Conservation (phyloP, 2,329 filamentous ascomycete genomes). For the Claviceps purpurea region DNA sequence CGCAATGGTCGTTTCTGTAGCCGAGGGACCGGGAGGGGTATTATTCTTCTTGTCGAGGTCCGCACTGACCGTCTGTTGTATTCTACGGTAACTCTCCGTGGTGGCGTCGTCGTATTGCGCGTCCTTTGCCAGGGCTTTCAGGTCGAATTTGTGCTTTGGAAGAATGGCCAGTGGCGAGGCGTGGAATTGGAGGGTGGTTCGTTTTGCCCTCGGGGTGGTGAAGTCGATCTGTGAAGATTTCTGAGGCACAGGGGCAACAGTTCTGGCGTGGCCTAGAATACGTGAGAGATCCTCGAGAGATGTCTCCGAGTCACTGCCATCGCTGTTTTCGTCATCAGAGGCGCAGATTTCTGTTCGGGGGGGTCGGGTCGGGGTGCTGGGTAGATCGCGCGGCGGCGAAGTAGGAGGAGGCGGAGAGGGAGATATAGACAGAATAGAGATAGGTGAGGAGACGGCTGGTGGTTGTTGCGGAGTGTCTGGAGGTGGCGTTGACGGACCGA, state of each 20-base stretch:
- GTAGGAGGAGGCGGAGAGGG: slow-evolving; percentile 13
- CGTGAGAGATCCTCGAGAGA: slow-evolving; percentile 40
- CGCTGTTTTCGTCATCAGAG: slow-evolving; percentile 58
- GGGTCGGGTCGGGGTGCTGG: slow-evolving; percentile 14
- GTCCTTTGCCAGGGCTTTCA: slow-evolving; percentile 48
- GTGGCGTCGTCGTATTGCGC: slow-evolving; percentile 45
- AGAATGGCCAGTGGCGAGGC: slow-evolving; percentile 37
- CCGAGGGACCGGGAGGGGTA: background rate
- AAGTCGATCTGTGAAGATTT: slow-evolving; percentile 12
- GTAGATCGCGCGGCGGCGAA: slow-evolving; percentile 12
- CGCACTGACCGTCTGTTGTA: slow-evolving; percentile 20
- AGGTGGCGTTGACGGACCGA: slow-evolving; percentile 4
- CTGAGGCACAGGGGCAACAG: slow-evolving; percentile 4
- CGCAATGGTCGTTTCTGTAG: slow-evolving; percentile 10
- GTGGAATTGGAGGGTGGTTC: slow-evolving; percentile 25
- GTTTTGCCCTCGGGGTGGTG: slow-evolving; percentile 34
- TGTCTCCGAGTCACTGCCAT: slow-evolving; percentile 39
- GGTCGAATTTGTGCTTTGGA: slow-evolving; percentile 47
- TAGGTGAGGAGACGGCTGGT: background rate
- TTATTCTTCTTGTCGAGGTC: slow-evolving; percentile 5
- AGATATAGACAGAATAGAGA: slow-evolving; percentile 10
- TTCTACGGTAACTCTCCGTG: slow-evolving; percentile 39
- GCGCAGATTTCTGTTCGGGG: slow-evolving; percentile 40
- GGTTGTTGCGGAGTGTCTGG: background rate
- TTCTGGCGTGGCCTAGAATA: slow-evolving; percentile 16